A percentile compares a stretch with the other conserved stretches of the same genome.
phyloP scores from a whole-genome alignment of 176 grass and related monocot genomes.

The Secale cereale region DNA sequence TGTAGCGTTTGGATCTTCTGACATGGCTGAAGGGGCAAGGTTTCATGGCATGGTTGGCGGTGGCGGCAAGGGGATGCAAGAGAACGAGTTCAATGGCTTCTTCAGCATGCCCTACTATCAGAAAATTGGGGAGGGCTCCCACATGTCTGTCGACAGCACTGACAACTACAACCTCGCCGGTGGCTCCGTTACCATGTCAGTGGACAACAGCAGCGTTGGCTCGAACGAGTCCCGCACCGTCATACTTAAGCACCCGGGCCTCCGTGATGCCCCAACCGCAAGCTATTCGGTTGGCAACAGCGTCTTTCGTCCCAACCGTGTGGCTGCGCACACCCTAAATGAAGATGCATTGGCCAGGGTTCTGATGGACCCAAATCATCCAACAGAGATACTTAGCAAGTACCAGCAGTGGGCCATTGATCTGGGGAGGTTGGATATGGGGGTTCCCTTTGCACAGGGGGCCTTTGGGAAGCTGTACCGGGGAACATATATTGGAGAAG shows the following conservation, averaged over 20 bases:
- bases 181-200: conserved; percentile 77
- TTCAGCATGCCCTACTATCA: conserved; percentile 79
- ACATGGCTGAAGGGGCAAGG: conserved; percentile 52
- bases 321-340: conserved; percentile 58
- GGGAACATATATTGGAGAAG: conserved; percentile 89
- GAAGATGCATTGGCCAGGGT: conserved; percentile 75
- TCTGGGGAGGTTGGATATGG: conserved; percentile 84
- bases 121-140: conserved; percentile 76
- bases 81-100: conserved; percentile 51
- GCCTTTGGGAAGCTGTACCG: conserved; percentile 93
- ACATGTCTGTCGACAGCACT: conserved; percentile 77
- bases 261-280: conserved; percentile 49
- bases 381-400: conserved; percentile 74
- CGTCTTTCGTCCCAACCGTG: conserved; percentile 74
- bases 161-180: conserved; percentile 69
- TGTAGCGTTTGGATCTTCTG: background rate
- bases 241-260: conserved; percentile 90
- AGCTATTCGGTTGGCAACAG: conserved; percentile 85
- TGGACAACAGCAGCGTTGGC: conserved; percentile 81
- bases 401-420: conserved; percentile 95
- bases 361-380: conserved; percentile 71
- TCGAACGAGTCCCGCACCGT: conserved; percentile 80
- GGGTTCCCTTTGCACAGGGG: conserved; percentile 82
- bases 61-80: conserved; percentile 43
- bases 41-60: conserved; percentile 60